Evolutionary conservation across 768 basidiomycete genomes (phyloP).

Genomic region (Sistotremastrum niveocremeum): DNA sequence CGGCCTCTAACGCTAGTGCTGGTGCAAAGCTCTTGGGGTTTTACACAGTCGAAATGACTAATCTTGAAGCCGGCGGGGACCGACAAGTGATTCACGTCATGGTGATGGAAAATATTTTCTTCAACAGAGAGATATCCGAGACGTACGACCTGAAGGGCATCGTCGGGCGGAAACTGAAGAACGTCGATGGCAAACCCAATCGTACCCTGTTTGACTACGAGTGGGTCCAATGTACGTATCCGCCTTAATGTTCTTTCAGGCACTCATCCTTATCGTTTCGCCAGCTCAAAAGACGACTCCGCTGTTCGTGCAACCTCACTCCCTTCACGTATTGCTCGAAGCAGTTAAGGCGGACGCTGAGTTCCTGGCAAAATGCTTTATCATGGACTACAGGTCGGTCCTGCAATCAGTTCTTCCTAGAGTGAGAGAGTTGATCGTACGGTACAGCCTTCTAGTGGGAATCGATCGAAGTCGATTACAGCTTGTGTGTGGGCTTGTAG

Average conservation of each 20-base stretch:
- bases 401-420: neutral
- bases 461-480: conserved; percentile 53
- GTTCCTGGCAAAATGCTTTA: conserved; percentile 60
- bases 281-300: conserved; percentile 51
- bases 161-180: conserved; percentile 58
- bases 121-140: conserved; percentile 47
- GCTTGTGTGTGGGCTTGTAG: conserved; percentile 68
- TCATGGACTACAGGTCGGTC: conserved; percentile 78
- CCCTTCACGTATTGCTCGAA: conserved; percentile 55
- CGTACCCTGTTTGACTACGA: conserved; percentile 68
- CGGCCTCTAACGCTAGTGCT: conserved; percentile 50
- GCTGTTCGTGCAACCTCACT: conserved; percentile 57
- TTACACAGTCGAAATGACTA: conserved; percentile 65
- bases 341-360: conserved; percentile 60
- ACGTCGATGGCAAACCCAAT: conserved; percentile 19
- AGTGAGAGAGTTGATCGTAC: conserved; percentile 1
- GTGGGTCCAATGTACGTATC: conserved; percentile 59
- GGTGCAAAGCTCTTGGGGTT: conserved; percentile 74
- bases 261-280: neutral
- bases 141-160: conserved; percentile 81
- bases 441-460: conserved; percentile 52
- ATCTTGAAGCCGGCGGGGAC: conserved; percentile 49
- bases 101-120: conserved; percentile 81
- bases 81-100: conserved; percentile 63
- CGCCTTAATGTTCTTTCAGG: neutral